Base-by-base conservation (phyloP, 2,329 filamentous ascomycete species). In the Scleromitrula shiraiana region DNA sequence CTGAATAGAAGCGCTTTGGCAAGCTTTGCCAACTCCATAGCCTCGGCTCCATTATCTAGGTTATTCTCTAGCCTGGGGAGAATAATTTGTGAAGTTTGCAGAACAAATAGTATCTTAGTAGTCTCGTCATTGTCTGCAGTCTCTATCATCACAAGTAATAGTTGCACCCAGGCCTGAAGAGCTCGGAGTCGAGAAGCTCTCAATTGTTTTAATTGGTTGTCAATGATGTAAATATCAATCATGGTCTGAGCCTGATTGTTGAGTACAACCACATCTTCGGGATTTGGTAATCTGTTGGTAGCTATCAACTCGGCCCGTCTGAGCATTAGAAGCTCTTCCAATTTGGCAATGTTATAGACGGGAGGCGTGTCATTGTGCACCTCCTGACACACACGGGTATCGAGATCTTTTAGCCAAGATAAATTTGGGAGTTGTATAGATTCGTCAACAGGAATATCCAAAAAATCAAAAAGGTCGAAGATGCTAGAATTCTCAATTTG, bases 401-500 rank as follows among this genome's bases (percentile, higher is more conserved):
- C 80, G 20, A 94, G 64, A 35, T 82, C 80, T 15, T 70, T 69
- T 52, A 90, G 83, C 52, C 77, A 77, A 33, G 71, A 67, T 17
- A 85, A 68, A 17, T 85, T 68, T 2, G 81, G 79, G 2, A 76
- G 65, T 2, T 74, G 62, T 4, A 70, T 64, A 36, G 68, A 59
- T 10, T 66, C 61, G 49, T 66, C 64, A 1, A 82, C 71, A 40
- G 78, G 73, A 9, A 84, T 66, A 52, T 86, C 82, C 51, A 93
- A 77, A 60, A 97, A 97, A 67, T 98, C 93, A 59, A 95, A 93
- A 19, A 97, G 75, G 55, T 96, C 89, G 60, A 97, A 95, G 6
- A 97, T 77, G 3, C 85, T 89, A 1, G 83, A 76, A 50, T 88
- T 85, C 23, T 69, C 51, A 30, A 85, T 70, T 5, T 80, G 71